Percentiles rank a stretch among this genome's conserved stretches.
Conservation (phyloP, 2,329 filamentous ascomycete species). For the Zymoseptoria passerinii region DNA sequence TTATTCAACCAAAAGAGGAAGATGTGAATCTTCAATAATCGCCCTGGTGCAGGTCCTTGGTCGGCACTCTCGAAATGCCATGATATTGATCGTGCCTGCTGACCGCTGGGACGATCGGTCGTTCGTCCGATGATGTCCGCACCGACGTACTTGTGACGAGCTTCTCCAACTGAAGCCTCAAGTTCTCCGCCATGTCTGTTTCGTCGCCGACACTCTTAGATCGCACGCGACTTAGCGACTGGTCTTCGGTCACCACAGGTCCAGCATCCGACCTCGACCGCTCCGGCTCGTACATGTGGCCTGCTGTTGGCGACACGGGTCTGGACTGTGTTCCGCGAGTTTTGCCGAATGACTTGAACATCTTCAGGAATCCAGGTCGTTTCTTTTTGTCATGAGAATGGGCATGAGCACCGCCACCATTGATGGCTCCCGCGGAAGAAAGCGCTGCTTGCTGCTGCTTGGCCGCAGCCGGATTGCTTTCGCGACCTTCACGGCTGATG, state of each 20-base stretch:
- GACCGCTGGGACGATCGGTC: slow-evolving; percentile 16
- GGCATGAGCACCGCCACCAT: background rate
- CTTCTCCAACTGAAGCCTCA: slow-evolving; percentile 11
- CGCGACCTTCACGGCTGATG: slow-evolving; percentile 29
- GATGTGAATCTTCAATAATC: background rate
- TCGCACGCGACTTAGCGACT: slow-evolving; percentile 7
- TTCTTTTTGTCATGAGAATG: slow-evolving; percentile 15
- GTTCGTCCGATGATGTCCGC: background rate
- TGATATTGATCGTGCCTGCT: slow-evolving; percentile 39
- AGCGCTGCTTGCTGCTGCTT: slow-evolving; percentile 8
- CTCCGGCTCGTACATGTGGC: slow-evolving; percentile 15
- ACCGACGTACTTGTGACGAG: slow-evolving; percentile 10
- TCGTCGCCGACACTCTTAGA: slow-evolving; percentile 17
- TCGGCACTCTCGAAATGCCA: slow-evolving; percentile 27
- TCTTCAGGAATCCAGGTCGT: slow-evolving; percentile 21
- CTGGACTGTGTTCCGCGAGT: slow-evolving; percentile 5
- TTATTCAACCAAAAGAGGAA: background rate
- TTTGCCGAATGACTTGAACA: slow-evolving; percentile 22
- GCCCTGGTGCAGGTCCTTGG: slow-evolving; percentile 31
- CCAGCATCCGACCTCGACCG: slow-evolving; percentile 25
- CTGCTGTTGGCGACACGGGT: slow-evolving; percentile 4
- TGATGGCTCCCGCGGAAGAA: background rate
- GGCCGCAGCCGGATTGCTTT: slow-evolving; percentile 10
- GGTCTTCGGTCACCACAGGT: slow-evolving; percentile 4
- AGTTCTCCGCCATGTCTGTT: slow-evolving; percentile 7